Base-by-base conservation (phyloP, 768 basidiomycete genomes). In the Tulasnella sp. region DNA sequence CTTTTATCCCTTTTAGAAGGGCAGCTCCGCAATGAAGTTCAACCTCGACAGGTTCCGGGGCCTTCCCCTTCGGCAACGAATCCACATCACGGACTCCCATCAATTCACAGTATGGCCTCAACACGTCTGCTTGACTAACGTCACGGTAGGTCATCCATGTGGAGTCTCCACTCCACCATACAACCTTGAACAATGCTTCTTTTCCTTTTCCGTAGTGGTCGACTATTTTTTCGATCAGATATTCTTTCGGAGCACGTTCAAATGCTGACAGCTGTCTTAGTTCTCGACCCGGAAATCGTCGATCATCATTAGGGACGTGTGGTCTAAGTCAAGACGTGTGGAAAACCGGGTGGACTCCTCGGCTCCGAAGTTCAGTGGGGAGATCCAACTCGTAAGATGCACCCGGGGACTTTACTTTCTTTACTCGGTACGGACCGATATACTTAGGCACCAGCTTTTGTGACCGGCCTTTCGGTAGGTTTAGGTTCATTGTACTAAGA, bases 361-460 rank as follows among this genome's bases (percentile, higher is more conserved):
- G 29, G 11, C 78, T 49, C 9, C 77, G 79, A 40, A 85, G 37
- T 0, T 80, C 78, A 0, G 54, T 1, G 0, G 84, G 82, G 31
- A 85, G 64, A 7, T 84, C 81, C 0, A 84, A 1, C 0, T 54
- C n/a, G 67, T 77, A 84, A 0, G 76, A 49, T 8, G 79, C 78
- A 0, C 78, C 79, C 12, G 82, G 79, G 0, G 67, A 68, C 8
- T 79, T 25, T 9, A 79, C 25, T 29, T 36, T 37, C 17, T 40
- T 9, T 76, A 81, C 78, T n/a, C 76, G 78, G 71, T 81, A 84
- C 0, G 84, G 84, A 1, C 84, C 83, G 71, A 87, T 84, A 74
- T 86, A 86, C 71, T 88, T 87, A 0, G 84, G 84, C 0, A 83
- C 84, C 0, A 81, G 79, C 2, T 81, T 80, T 3, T 81, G 58